Evolutionary conservation across 23 red algal genomes (phyloP).

Genomic region (Cyanidioschyzon merolae): DNA sequence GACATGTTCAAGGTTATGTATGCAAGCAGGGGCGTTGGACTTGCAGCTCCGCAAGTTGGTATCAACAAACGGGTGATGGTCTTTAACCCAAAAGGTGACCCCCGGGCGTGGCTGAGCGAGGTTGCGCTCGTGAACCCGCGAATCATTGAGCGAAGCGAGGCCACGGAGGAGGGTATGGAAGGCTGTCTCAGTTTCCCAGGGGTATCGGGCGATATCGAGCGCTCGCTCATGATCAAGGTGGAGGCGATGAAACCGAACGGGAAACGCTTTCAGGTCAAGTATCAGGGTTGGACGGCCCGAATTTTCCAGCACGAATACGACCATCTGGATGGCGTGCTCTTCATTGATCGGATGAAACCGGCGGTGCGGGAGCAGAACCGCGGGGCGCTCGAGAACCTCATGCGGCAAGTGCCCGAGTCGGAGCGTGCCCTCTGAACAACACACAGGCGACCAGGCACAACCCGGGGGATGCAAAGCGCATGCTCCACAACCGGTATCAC

Average conservation of each 20-base stretch:
- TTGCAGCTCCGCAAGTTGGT: conserved; percentile 92
- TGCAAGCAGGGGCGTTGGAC: conserved; percentile 60
- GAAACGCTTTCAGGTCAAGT: conserved; percentile 66
- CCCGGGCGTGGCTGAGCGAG: conserved; percentile 50
- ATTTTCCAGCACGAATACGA: conserved; percentile 98
- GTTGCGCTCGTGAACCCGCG: conserved; percentile 79
- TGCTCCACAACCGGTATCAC: too few relatives aligned
- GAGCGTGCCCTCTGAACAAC: background rate
- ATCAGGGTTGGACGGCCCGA: conserved; percentile 66
- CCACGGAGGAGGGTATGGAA: conserved; percentile 50
- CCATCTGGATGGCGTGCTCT: conserved; percentile 74
- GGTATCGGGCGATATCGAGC: conserved; percentile 48
- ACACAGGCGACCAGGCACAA: too few relatives aligned
- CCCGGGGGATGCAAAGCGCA: too few relatives aligned
- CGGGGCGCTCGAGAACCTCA: background rate
- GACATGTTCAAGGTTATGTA: conserved; percentile 97
- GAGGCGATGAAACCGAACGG: conserved; percentile 71
- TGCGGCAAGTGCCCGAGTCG: background rate
- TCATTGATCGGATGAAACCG: conserved; percentile 55
- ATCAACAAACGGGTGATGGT: conserved; percentile 88
- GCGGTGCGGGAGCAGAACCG: conserved; percentile 38
- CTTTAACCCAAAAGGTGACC: conserved; percentile 68
- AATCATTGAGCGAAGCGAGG: conserved; percentile 46
- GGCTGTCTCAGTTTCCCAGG: conserved; percentile 93
- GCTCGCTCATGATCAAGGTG: conserved; percentile 70